Percentiles rank a stretch among this genome's conserved stretches.
Evolutionary conservation across 768 basidiomycete genomes (phyloP).

Genomic region (Boletus insuetus): DNA sequence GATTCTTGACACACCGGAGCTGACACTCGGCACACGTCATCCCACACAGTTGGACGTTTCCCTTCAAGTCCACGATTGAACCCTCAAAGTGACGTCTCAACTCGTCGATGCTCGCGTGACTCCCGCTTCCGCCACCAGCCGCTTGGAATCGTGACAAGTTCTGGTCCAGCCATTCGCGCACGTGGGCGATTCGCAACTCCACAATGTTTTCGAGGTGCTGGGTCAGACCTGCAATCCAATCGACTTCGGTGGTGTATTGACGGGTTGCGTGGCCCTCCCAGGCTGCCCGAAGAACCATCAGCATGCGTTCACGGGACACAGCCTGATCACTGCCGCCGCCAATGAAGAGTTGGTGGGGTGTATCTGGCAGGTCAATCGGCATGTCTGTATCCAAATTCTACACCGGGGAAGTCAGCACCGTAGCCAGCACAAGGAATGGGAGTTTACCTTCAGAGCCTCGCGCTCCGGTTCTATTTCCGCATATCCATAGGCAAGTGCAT

Average conservation of each 20-base stretch:
- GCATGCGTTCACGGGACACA: conserved; percentile 10
- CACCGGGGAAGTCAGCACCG: background rate
- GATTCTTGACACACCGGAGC: conserved; percentile 45
- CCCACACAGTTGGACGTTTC: conserved; percentile 48
- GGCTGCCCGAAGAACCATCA: conserved; percentile 11
- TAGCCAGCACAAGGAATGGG: background rate
- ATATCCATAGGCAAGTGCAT: conserved; percentile 48
- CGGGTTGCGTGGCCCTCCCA: conserved; percentile 21
- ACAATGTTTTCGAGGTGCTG: conserved; percentile 39
- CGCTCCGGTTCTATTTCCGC: conserved; percentile 43
- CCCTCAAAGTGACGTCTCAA: conserved; percentile 44
- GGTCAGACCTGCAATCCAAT: conserved; percentile 41
- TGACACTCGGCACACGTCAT: conserved; percentile 47
- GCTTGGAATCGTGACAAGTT: conserved; percentile 49
- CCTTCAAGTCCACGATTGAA: conserved; percentile 43
- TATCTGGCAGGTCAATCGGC: conserved; percentile 38
- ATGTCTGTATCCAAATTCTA: conserved; percentile 55
- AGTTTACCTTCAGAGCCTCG: conserved; percentile 50
- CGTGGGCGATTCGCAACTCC: conserved; percentile 44
- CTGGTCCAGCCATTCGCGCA: conserved; percentile 48
- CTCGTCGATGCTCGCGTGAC: conserved; percentile 43
- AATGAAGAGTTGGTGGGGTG: conserved; percentile 35
- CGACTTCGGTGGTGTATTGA: conserved; percentile 20
- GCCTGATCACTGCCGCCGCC: conserved; percentile 17
- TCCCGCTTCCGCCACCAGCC: background rate